Percentiles rank a stretch among this genome's conserved stretches.
Evolutionary conservation across 805 yeast genomes (phyloP).

Genomic region (Geotrichum ghanense): DNA sequence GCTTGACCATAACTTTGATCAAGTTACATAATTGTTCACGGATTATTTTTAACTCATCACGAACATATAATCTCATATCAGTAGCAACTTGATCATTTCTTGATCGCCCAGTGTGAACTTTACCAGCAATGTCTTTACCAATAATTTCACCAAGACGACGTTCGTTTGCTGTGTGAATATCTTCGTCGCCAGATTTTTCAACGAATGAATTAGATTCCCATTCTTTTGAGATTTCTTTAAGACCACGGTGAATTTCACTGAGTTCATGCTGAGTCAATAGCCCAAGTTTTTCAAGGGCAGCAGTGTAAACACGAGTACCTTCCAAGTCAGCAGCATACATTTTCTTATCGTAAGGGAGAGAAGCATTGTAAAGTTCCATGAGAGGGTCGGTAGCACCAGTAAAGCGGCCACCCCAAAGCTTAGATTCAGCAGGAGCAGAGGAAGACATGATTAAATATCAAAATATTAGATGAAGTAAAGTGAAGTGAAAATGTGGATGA

Average conservation of each 20-base stretch:
- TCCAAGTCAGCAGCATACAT: conserved; percentile 92
- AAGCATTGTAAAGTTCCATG: conserved; percentile 95
- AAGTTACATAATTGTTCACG: conserved; percentile 47
- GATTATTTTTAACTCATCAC: conserved; percentile 56
- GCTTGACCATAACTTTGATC: conserved; percentile 51
- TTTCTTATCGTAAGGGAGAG: conserved; percentile 87
- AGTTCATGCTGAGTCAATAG: conserved; percentile 66
- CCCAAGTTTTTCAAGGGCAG: conserved; percentile 71
- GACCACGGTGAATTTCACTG: conserved; percentile 70
- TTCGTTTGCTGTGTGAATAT: conserved; percentile 97
- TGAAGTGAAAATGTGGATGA: too few relatives aligned
- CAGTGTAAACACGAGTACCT: conserved; percentile 89
- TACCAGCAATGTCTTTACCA: conserved; percentile 89
- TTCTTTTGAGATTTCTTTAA: conserved; percentile 58
- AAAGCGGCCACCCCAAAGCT: conserved; percentile 97
- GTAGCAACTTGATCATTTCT: conserved; percentile 99
- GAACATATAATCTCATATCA: conserved; percentile 92
- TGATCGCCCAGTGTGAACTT: conserved; percentile 98
- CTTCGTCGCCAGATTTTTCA: conserved; percentile 88
- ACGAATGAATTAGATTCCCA: conserved; percentile 65
- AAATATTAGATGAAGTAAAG: too few relatives aligned
- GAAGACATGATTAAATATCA: conserved; percentile 4
- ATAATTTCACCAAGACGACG: conserved; percentile 94
- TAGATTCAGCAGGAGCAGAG: conserved; percentile 39
- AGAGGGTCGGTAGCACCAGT: conserved; percentile 93